Percentiles rank a stretch among this genome's conserved stretches.
Conservation (phyloP, 2,329 filamentous ascomycete genomes). For the Verticillium nubilum region DNA sequence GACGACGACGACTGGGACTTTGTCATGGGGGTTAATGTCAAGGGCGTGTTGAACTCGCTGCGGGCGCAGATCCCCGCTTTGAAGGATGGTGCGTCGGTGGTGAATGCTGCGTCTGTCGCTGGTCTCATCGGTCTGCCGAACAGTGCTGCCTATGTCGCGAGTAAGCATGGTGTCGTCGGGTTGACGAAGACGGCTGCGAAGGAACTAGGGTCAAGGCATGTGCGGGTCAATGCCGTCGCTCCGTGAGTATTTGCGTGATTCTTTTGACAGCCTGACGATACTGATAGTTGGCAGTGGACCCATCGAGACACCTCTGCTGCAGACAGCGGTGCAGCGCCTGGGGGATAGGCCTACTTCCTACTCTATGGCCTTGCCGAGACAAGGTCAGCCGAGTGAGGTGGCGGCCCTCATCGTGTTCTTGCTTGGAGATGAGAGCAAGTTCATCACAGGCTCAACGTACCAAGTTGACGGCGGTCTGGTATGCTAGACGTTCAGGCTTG, state of each 20-base stretch:
- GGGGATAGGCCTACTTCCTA: background rate
- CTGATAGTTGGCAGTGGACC: background rate
- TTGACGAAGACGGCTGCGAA: constrained; percentile 22
- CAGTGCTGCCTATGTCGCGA: constrained; percentile 22
- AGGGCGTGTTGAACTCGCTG: constrained; percentile 44
- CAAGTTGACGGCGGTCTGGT: constrained; percentile 7
- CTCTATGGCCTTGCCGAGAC: constrained; percentile 13
- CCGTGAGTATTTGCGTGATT: constrained; percentile 14
- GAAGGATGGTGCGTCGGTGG: constrained; percentile 33
- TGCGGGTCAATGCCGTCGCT: constrained; percentile 20
- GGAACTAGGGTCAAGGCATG: constrained; percentile 14
- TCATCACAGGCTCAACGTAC: constrained; percentile 14
- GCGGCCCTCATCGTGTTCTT: constrained; percentile 20
- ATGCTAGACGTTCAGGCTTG: constrained; percentile 14
- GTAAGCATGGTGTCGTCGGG: constrained; percentile 24
- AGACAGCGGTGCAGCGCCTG: background rate
- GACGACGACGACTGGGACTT: constrained; percentile 35
- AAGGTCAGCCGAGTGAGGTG: constrained; percentile 20
- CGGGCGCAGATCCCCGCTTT: constrained; percentile 40
- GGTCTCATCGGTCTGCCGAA: constrained; percentile 28
- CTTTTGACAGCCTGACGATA: too few species aligned
- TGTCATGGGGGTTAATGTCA: constrained; percentile 36
- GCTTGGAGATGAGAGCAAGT: constrained; percentile 18
- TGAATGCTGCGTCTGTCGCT: constrained; percentile 36
- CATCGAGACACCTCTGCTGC: constrained; percentile 9